These are phyloP conservation scores for Globisporangium irregulare DNA, from an alignment of 352 stramenopile genomes.

Conservation along the genomic window DNA sequence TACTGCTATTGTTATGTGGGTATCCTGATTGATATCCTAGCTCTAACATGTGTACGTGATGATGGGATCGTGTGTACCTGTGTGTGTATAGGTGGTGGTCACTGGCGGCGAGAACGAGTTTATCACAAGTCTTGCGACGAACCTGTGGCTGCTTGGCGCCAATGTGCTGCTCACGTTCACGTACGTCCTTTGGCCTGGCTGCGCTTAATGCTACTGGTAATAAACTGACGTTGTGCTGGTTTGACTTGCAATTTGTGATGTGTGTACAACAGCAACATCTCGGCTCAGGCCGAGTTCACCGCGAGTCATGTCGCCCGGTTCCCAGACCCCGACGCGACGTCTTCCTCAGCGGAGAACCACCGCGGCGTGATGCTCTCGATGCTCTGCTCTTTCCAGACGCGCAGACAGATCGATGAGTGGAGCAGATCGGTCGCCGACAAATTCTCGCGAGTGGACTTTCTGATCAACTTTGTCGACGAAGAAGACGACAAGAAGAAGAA, in stretches of 20 bases:
- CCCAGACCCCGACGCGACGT: constrained; percentile 24
- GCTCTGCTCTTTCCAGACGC: constrained; percentile 43
- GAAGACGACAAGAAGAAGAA: constrained; percentile 18
- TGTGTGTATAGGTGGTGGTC: constrained; percentile 45
- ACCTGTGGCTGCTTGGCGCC: constrained; percentile 63
- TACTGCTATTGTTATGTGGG: not conserved
- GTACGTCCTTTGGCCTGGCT: constrained; percentile 25
- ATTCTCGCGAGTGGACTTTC: constrained; percentile 59
- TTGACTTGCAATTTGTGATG: too few relatives aligned
- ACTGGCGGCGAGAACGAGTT: constrained; percentile 51
- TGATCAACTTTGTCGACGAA: constrained; percentile 59
- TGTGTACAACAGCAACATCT: constrained; percentile 26
- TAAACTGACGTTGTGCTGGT: too few relatives aligned
- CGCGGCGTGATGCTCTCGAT: constrained; percentile 59
- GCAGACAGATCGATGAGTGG: constrained; percentile 55
- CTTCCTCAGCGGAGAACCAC: constrained; percentile 9
- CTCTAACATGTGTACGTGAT: not conserved
- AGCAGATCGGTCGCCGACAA: constrained; percentile 49
- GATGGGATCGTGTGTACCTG: not conserved
- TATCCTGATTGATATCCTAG: not conserved
- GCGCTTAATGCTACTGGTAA: not conserved
- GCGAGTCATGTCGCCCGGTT: constrained; percentile 53
- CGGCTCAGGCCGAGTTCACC: constrained; percentile 49
- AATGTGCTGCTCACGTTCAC: constrained; percentile 66
- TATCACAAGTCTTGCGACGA: constrained; percentile 46